Percentiles rank a stretch among this genome's conserved stretches.
phyloP scores from a whole-genome alignment of 2,329 filamentous ascomycete genomes.

The Microdochium bolleyi region DNA sequence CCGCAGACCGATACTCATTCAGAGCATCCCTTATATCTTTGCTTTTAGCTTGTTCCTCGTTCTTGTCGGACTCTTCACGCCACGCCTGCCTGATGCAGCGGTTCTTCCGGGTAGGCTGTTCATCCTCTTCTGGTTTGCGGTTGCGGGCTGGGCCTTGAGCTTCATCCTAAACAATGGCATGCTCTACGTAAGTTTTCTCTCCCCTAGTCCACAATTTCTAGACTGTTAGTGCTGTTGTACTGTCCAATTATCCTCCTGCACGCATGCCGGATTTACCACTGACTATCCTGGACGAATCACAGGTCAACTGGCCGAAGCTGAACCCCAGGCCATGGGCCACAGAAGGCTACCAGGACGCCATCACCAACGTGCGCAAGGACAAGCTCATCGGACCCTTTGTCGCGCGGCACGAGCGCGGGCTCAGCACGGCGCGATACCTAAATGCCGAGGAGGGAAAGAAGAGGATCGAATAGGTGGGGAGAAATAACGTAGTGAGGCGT shows the following conservation, averaged over 20 bases:
- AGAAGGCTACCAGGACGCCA: conserved; percentile 83
- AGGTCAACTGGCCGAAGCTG: conserved; percentile 98
- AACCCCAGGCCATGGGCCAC: conserved; percentile 80
- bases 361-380: conserved; percentile 75
- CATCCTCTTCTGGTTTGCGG: conserved; percentile 65
- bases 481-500: not conserved
- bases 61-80: conserved; percentile 65
- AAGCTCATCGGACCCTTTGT: conserved; percentile 71
- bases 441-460: conserved; percentile 97
- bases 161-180: conserved; percentile 84
- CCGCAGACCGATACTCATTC: conserved; percentile 75
- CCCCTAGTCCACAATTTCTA: not conserved
- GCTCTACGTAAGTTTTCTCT: conserved; percentile 69
- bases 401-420: conserved; percentile 67
- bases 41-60: conserved; percentile 82
- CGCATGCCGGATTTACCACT: no score
- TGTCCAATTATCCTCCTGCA: not conserved
- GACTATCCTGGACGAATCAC: conserved; percentile 9
- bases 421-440: conserved; percentile 73
- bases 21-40: conserved; percentile 87
- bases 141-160: conserved; percentile 62
- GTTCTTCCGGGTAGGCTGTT: conserved; percentile 80
- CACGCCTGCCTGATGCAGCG: conserved; percentile 61
- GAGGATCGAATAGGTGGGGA: conserved; percentile 66
- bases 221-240: not conserved